Base-by-base conservation (phyloP, 306 rosid species). In the Glycine soja region DNA sequence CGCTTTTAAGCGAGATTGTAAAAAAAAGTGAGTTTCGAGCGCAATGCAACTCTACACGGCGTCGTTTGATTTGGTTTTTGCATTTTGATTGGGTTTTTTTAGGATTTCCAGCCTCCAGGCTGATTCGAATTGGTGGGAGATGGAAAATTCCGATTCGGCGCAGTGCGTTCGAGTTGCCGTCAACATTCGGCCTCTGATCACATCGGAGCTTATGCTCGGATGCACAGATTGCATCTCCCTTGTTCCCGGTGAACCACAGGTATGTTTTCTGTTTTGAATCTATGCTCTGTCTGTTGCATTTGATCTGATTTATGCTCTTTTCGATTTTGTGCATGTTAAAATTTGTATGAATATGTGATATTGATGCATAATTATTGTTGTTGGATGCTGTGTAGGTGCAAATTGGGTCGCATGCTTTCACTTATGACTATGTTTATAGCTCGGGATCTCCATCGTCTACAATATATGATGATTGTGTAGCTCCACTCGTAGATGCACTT, bases 231-330 rank as follows among this genome's bases (percentile, higher is more conserved):
- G 99, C 74, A 92, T 96, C 79, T 79, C 98, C 3, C 86, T 92
- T 15, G 92, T 86, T 84, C 91, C 91, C 0, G 97, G 97, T 3
- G 99, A 96, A 80, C 91, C 97, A 75, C 99, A 96, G 97, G 98
- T 76, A 14, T 13, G 6, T 57, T 18, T 3, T 46, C 15, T 6
- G 45, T 18, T 18, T 66, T 10, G 30, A 8, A 13, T 66, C 48
- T 58, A 67, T 64, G 8, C 2, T 10, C 43, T 74, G 34, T 14
- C 7, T 30, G 8, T 62, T 58, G 7, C 10, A 3, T 38, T 36
- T 36, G 40, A 2, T 6, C 0, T 8, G 32, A 12, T 40, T 50
- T 30, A 8, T 46, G 75, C 18, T 43, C 36, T 40, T 24, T 69
- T 11, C 8, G 19, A 3, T 54, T 74, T 61, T 0, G 14, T 67